Base-by-base conservation (phyloP, 2,329 filamentous ascomycete genomes). In the Sporothrix mexicana region DNA sequence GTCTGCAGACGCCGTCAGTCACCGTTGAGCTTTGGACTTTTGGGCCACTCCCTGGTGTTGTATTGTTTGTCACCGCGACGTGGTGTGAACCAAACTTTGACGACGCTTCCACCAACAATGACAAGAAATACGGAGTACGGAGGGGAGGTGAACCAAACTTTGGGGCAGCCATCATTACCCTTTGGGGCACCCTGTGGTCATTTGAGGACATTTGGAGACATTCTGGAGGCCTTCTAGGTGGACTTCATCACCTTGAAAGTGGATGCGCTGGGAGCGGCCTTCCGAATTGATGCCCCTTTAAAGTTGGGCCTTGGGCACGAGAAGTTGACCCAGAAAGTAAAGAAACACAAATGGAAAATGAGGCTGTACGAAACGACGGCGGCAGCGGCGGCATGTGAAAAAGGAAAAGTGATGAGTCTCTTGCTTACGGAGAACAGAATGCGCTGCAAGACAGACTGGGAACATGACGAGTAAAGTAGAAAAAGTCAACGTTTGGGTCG, bases 241-340 rank as follows among this genome's bases (percentile, higher is more conserved):
- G 30, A 7, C 30, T 36, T 36, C 30, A 36, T 36, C 30, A 36
- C 30, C 30, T 36, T 36, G 30, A 36, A 36, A 36, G 30, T 36
- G 30, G 30, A 36, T 36, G 30, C 30, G 20, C 51, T 1, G 55
- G 55, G 13, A 17, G 12, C 36, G 55, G 5, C 25, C 25, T 36
- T n/a, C 55, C 55, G 55, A 59, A 59, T 59, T n/a, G 13, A 59
- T 59, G 25, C 25, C 25, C 55, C 55, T 36, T 59, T 36, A n/a
- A 15, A 30, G 55, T 36, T 36, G 30, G 30, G 30, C 30, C 23
- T 36, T 36, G 30, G 30, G 30, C 30, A 36, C 30, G 30, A 36
- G 30, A 7, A 36, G 30, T 25, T 10, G 20, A 25, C 12, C 15
- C 13, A 51, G 49, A 51, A 51, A 51, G 30, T 36, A 36, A 7